Evolutionary conservation across 768 basidiomycete genomes (phyloP), one percentile per base, ranked within the genome.

Genomic region (Pulveroboletus frians): DNA sequence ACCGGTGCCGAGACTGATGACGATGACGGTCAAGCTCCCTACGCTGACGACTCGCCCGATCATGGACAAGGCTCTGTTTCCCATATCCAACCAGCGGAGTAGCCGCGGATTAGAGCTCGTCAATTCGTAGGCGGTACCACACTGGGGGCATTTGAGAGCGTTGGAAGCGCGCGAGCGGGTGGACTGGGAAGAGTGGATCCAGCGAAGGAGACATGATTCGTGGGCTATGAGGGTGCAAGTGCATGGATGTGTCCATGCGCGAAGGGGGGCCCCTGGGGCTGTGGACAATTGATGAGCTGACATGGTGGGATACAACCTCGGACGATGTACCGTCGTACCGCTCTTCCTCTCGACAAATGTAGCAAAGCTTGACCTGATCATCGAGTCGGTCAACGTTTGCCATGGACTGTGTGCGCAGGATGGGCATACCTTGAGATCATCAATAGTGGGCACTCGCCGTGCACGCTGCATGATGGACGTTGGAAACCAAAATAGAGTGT

Each of bases 101-200:
- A 78, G 34, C 10, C 68, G 46, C 1, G 85, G 83, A 45, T 81
- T 78, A 9, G 81, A 68, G 66, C 85, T 88, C 54, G 81, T 77
- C 43, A 89, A 62, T 61, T 85, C 79, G 61, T 88, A 90, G 31
- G 60, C 57, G 0, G 81, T 71, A 10, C 81, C 75, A 52, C 88
- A 91, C 53, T 91, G 88, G 0, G 88, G 87, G 57, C 88, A 91
- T 60, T 88, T 86, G 52, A 88, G 75, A 0, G 86, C 85, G 60
- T 85, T 84, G 17, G 57, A 49, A 1, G 75, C 67, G 26, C 78
- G 74, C 9, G 81, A 77, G 9, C 72, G 66, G 40, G 72, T 80
- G 20, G 75, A 71, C 56, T 90, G 84, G 3, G 86, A 78, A 15
- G 84, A 75, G 51, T 81, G 77, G 34, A 91, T 87, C 88, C 88